phyloP scores from a whole-genome alignment of 352 stramenopile genomes.

The Pythium diclinum region DNA sequence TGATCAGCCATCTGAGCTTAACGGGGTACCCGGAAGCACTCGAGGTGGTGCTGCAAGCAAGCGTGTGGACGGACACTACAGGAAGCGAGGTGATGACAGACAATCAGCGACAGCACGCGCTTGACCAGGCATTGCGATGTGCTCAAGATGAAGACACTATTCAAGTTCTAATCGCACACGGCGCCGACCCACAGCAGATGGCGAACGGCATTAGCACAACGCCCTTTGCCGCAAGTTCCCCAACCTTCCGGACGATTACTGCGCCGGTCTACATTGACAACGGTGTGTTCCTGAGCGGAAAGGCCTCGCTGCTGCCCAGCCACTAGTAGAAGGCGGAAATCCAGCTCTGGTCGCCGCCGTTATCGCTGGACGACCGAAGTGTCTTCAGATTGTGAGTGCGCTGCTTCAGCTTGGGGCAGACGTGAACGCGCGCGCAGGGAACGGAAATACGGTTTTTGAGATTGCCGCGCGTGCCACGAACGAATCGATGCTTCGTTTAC shows the following conservation, averaged over 20 bases:
- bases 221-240: background rate
- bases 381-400: background rate
- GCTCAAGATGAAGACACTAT: background rate
- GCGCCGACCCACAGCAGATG: background rate
- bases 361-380: background rate
- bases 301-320: background rate
- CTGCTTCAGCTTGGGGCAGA: background rate
- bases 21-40: background rate
- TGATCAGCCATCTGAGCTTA: background rate
- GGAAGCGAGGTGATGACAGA: background rate
- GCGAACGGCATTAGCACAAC: background rate
- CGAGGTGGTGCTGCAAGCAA: background rate
- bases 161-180: background rate
- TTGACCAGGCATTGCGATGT: background rate
- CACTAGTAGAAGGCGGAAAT: background rate
- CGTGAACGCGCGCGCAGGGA: background rate
- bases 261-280: background rate
- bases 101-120: background rate
- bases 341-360: background rate
- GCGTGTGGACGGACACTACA: background rate
- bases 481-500: too few relatives aligned
- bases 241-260: background rate
- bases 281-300: background rate
- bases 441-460: background rate
- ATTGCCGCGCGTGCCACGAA: too few relatives aligned